These are phyloP conservation scores for Rutstroemia sp. DNA, from an alignment of 2,329 filamentous ascomycete species.

Conservation along the genomic window DNA sequence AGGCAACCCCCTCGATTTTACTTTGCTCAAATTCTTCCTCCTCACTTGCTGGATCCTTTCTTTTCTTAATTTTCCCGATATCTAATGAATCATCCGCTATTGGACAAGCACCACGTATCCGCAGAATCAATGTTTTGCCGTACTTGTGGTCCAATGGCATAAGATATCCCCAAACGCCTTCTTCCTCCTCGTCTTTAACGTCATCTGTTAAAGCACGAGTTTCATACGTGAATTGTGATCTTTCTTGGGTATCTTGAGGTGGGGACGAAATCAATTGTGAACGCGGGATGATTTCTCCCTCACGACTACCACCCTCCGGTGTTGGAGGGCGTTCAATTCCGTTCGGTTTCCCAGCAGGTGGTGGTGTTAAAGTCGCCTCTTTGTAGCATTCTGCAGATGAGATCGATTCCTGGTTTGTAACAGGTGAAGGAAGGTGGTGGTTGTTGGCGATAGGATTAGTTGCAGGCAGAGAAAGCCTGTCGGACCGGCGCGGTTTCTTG, in stretches of 20 bases:
- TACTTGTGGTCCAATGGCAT: conserved; percentile 70
- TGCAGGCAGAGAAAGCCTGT: conserved; percentile 51
- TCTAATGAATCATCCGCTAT: conserved; percentile 41
- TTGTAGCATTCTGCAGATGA: conserved; percentile 53
- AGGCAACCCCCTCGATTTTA: conserved; percentile 54
- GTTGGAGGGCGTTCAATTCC: conserved; percentile 38
- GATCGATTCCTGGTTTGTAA: conserved; percentile 62
- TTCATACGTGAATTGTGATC: conserved; percentile 70
- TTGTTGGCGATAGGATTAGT: conserved; percentile 56
- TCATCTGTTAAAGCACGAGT: conserved; percentile 69
- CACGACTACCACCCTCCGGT: conserved; percentile 25
- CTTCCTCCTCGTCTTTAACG: conserved; percentile 68
- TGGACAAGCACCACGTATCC: conserved; percentile 65
- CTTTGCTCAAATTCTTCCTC: conserved; percentile 55
- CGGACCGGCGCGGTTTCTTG: conserved; percentile 80
- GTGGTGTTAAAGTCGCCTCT: conserved; percentile 66
- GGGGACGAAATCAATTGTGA: background rate
- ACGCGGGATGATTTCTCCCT: too few relatives aligned
- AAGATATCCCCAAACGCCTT: conserved; percentile 90
- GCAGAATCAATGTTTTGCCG: conserved; percentile 65
- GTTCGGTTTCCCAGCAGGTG: conserved; percentile 52
- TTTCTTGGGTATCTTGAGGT: conserved; percentile 68
- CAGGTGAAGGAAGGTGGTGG: conserved; percentile 71
- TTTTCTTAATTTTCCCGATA: conserved; percentile 38
- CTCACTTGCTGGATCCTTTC: conserved; percentile 42